Base-by-base conservation (phyloP, 1,284 basidiomycete species). In the Erythrobasidium hasegawianum region DNA sequence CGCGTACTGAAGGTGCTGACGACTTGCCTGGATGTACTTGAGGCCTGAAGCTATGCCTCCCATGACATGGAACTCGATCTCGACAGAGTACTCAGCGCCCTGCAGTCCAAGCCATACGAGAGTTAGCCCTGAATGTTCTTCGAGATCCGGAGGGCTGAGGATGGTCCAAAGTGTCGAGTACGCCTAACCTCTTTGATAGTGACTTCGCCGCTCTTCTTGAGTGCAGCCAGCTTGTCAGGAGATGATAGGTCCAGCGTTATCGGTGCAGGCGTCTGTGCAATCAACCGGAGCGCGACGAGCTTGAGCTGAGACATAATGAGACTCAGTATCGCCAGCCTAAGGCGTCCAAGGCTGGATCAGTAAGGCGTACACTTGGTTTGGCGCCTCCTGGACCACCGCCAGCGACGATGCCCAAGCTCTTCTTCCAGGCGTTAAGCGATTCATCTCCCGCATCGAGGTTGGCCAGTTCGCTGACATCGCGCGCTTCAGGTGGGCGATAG, bases 341-440 rank as follows among this genome's bases (percentile, higher is more conserved):
- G 13, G 14, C 26, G 20, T 11, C 22, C 4, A 11, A 33, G 11
- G 14, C n/a, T 41, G 22, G 60, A 62, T 62, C 18, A 16, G n/a
- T 14, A 43, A 7, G 14, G 24, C 59, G 11, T 40, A 55, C 47
- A 41, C 24, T 24, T 18, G 69, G 58, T 20, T 61, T 69, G n/a
- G 55, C 68, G 29, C 62, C 73, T 2, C 67, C 70, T 14, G 69
- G 67, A 24, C 55, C 66, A 24, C 50, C 66, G 20, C 59, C 64
- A 27, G 75, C 68, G 27, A 66, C 71, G 50, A 77, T 73, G 11
- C 76, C 76, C 11, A 78, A 71, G 45, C 72, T 74, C 38, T 75
- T 75, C 67, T 78, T 78, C 77, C 77, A 78, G 40, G 75, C 72
- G n/a, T 74, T 75, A 7, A 78, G 72, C 38, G 73, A 74, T 64